Percentiles rank a stretch among this genome's conserved stretches.
phyloP scores from a whole-genome alignment of 352 stramenopile genomes.

The Pythium volutum region DNA sequence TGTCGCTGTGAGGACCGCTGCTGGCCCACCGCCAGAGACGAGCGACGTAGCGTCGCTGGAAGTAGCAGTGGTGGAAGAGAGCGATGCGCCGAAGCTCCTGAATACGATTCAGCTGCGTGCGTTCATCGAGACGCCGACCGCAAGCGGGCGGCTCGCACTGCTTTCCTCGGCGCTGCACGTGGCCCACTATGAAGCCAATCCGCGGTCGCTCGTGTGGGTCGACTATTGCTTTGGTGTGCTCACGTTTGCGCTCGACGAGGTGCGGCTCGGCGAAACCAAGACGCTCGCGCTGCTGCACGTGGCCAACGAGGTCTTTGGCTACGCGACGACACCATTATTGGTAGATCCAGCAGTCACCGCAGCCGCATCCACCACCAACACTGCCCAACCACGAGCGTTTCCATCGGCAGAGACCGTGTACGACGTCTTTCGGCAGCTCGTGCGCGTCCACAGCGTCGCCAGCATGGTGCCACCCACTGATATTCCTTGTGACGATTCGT shows the following conservation, averaged over 20 bases:
- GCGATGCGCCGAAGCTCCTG: constrained; percentile 23
- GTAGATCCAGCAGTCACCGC: neutral
- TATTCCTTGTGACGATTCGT: neutral
- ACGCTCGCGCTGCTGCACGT: constrained; percentile 43
- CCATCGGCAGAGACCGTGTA: constrained; percentile 21
- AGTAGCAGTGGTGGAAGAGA: neutral
- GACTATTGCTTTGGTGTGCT: constrained; percentile 69
- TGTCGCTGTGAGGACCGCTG: neutral
- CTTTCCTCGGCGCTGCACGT: constrained; percentile 45
- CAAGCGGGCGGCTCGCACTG: constrained; percentile 28
- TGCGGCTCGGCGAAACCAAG: constrained; percentile 32
- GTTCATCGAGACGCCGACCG: constrained; percentile 24
- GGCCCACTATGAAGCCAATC: constrained; percentile 47
- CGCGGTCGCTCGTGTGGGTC: constrained; percentile 44
- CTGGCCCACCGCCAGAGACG: neutral
- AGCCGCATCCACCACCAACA: neutral
- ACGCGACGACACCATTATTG: constrained; percentile 30
- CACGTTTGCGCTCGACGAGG: constrained; percentile 57
- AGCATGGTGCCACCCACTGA: neutral
- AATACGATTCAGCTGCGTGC: constrained; percentile 34
- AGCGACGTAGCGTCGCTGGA: neutral
- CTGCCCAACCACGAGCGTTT: neutral
- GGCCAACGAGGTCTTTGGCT: constrained; percentile 51
- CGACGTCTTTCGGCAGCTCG: constrained; percentile 20
- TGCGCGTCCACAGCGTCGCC: constrained; percentile 26